Evolutionary conservation across 1,284 basidiomycete species (phyloP).

Genomic region (Fomitopsis betulina): DNA sequence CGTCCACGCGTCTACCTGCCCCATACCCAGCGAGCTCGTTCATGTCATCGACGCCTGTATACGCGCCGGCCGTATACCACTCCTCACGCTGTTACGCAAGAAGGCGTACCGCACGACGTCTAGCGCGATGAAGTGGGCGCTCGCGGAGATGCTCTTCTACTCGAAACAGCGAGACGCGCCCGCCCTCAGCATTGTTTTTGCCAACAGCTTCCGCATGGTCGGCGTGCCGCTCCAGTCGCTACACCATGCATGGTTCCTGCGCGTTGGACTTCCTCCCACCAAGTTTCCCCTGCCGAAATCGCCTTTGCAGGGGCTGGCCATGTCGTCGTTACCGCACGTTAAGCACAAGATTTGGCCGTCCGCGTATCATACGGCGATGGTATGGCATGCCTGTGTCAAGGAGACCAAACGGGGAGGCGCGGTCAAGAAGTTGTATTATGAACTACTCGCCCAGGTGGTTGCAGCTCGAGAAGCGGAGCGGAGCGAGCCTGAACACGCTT

Average conservation of each 20-base stretch:
- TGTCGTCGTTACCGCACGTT: background rate
- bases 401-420: constrained; percentile 6
- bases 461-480: constrained; percentile 1
- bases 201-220: constrained; percentile 29
- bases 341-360: constrained; percentile 30
- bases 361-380: constrained; percentile 30
- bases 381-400: constrained; percentile 31
- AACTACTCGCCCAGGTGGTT: constrained; percentile 16
- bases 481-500: background rate
- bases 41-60: constrained; percentile 17
- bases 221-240: constrained; percentile 27
- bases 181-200: constrained; percentile 24
- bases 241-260: background rate
- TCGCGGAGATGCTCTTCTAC: constrained; percentile 35
- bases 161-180: constrained; percentile 16
- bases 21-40: constrained; percentile 9
- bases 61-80: background rate
- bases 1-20: background rate
- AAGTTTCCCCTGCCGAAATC: background rate
- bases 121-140: constrained; percentile 26
- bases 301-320: background rate
- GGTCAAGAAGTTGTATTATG: constrained; percentile 25
- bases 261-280: background rate
- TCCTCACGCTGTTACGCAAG: constrained; percentile 15
- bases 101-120: constrained; percentile 13